Evolutionary conservation across 1,284 basidiomycete species (phyloP).

Genomic region (Cutaneotrichosporon daszewskae): DNA sequence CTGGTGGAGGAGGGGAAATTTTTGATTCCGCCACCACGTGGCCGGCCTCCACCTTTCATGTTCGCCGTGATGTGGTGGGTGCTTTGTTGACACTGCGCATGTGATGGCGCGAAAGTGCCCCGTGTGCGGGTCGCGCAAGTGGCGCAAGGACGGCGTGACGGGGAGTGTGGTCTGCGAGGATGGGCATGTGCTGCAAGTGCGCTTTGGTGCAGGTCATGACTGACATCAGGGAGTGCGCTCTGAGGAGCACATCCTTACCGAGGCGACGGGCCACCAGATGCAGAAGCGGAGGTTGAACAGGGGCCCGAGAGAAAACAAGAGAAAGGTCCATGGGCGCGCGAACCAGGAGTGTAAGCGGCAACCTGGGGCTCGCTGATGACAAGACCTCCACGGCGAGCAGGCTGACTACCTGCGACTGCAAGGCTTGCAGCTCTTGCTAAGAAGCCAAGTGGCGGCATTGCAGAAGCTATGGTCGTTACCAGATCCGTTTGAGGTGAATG

Average conservation of each 20-base stretch:
- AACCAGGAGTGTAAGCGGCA: conserved; percentile 35
- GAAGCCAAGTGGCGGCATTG: conserved; percentile 66
- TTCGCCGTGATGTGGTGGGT: too few species aligned
- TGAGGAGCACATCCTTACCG: conserved; percentile 36
- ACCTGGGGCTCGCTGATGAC: conserved; percentile 6
- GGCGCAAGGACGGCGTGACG: conserved; percentile 38
- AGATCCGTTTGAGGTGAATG: conserved; percentile 66
- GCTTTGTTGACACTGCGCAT: too few species aligned
- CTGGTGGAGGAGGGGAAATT: conserved; percentile 6
- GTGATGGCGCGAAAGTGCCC: conserved; percentile 43
- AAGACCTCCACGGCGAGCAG: conserved; percentile 73
- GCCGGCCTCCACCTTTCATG: conserved; percentile 8
- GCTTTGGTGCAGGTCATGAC: neutral
- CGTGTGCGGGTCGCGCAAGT: conserved; percentile 41
- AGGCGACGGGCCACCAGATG: conserved; percentile 25
- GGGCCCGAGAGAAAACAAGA: conserved; percentile 25
- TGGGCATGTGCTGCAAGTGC: conserved; percentile 42
- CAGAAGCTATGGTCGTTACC: conserved; percentile 64
- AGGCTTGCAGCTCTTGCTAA: conserved; percentile 69
- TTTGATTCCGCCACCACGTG: conserved; percentile 19
- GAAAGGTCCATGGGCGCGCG: conserved; percentile 24
- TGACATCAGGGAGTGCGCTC: conserved; percentile 36
- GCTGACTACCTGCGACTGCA: conserved; percentile 73
- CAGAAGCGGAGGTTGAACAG: conserved; percentile 29
- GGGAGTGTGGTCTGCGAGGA: conserved; percentile 45